phyloP scores from a whole-genome alignment of 352 stramenopile genomes.

The Globisporangium emineosum region DNA sequence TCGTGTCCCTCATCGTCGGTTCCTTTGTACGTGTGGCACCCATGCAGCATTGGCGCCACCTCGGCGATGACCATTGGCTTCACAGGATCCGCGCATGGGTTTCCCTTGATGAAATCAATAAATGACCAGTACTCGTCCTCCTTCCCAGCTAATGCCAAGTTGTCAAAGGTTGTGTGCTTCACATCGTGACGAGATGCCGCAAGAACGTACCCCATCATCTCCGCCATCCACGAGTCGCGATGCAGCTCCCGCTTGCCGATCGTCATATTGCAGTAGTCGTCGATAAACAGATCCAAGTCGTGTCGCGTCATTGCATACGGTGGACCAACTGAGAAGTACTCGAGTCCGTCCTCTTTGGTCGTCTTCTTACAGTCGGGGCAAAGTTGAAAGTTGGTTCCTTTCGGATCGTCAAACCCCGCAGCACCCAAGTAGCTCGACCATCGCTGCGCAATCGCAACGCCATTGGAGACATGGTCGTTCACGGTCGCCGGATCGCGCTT shows the following conservation, averaged over 20 bases:
- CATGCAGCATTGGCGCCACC: constrained; percentile 41
- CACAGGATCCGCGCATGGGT: constrained; percentile 53
- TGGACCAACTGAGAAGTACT: constrained; percentile 54
- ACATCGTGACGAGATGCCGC: constrained; percentile 62
- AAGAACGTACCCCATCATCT: constrained; percentile 61
- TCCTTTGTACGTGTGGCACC: constrained; percentile 39
- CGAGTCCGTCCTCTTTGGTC: constrained; percentile 32
- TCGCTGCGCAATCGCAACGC: constrained; percentile 59
- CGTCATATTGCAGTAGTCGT: constrained; percentile 71
- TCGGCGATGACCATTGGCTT: constrained; percentile 42
- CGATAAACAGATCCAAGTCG: constrained; percentile 46
- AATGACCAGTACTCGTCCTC: constrained; percentile 62
- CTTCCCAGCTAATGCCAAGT: constrained; percentile 55
- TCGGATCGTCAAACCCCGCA: constrained; percentile 34
- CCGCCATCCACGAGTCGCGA: constrained; percentile 37
- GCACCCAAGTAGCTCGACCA: constrained; percentile 34
- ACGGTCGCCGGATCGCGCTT: constrained; percentile 29
- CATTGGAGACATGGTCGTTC: constrained; percentile 35
- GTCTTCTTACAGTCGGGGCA: constrained; percentile 53
- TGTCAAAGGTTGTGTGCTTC: constrained; percentile 72
- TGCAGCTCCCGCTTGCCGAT: constrained; percentile 38
- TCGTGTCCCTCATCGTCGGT: constrained; percentile 42
- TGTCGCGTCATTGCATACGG: constrained; percentile 58
- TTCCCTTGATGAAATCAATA: constrained; percentile 47
- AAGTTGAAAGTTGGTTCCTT: constrained; percentile 27